A percentile compares a stretch with the other conserved stretches of the same genome.
Evolutionary conservation across 2,329 filamentous ascomycete species (phyloP).

Genomic region (Exophiala alcalophila): DNA sequence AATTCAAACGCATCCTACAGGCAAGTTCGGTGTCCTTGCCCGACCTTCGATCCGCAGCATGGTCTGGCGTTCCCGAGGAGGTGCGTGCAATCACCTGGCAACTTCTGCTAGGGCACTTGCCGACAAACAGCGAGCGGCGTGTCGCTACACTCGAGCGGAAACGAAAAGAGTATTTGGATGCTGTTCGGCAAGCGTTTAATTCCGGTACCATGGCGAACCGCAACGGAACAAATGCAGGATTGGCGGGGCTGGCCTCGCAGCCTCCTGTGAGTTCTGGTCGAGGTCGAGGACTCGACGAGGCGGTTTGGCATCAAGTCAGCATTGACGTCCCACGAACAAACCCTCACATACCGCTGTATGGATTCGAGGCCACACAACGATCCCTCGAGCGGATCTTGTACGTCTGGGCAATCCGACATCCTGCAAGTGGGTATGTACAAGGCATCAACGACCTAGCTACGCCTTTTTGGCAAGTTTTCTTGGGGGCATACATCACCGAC

Average conservation of each 20-base stretch:
- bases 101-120: slow-evolving; percentile 87
- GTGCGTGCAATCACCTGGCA: slow-evolving; percentile 99
- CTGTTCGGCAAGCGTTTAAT: slow-evolving; percentile 68
- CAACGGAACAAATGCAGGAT: slow-evolving; percentile 33
- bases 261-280: slow-evolving; percentile 47
- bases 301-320: slow-evolving; percentile 99
- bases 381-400: slow-evolving; percentile 94
- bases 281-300: slow-evolving; percentile 81
- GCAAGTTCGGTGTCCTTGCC: slow-evolving; percentile 81
- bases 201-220: slow-evolving; percentile 40
- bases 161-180: slow-evolving; percentile 93
- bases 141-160: slow-evolving; percentile 89
- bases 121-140: slow-evolving; percentile 90
- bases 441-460: slow-evolving; percentile 98
- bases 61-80: slow-evolving; percentile 92
- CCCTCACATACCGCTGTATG: slow-evolving; percentile 90
- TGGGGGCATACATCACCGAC: slow-evolving; percentile 93
- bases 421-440: slow-evolving; percentile 95
- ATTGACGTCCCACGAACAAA: slow-evolving; percentile 97
- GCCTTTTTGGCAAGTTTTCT: slow-evolving; percentile 96
- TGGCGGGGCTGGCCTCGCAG: slow-evolving; percentile 40
- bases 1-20: slow-evolving; percentile 95
- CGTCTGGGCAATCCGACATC: slow-evolving; percentile 95
- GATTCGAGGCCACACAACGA: slow-evolving; percentile 91
- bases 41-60: slow-evolving; percentile 80